These are phyloP conservation scores for Volvox africanus DNA, from an alignment of 139 green algal genomes.

Conservation along the genomic window DNA sequence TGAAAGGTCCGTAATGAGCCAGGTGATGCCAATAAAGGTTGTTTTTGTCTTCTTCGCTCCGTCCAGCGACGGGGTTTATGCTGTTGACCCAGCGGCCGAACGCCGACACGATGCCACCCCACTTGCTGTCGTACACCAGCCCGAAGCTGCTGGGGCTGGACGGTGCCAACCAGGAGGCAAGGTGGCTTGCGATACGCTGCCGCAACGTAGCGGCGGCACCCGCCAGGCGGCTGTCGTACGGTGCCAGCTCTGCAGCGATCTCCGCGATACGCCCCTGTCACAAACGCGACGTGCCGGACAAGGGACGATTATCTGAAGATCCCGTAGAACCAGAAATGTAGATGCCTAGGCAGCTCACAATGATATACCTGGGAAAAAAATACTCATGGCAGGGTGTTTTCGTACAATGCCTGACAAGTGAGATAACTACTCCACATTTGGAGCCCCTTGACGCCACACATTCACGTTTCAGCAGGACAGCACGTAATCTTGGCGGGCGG, in stretches of 20 bases:
- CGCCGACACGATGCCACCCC: slow-evolving; percentile 39
- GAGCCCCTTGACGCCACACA: too few relatives aligned
- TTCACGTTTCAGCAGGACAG: too few relatives aligned
- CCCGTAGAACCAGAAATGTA: too few relatives aligned
- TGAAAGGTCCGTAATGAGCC: slow-evolving; percentile 66
- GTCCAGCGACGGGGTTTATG: background rate
- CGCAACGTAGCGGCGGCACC: background rate
- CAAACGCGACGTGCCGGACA: background rate
- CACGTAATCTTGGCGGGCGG: too few relatives aligned
- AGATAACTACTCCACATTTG: too few relatives aligned
- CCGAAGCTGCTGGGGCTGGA: background rate
- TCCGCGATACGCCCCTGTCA: background rate
- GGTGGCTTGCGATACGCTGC: background rate
- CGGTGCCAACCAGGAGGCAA: slow-evolving; percentile 6
- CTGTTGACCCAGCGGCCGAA: background rate
- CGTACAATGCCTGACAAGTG: too few relatives aligned
- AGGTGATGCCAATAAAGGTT: slow-evolving; percentile 67
- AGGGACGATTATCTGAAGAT: too few relatives aligned
- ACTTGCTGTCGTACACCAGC: slow-evolving; percentile 48
- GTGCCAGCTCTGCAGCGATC: slow-evolving; percentile 11
- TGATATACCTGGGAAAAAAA: too few relatives aligned
- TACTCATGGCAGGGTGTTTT: too few relatives aligned
- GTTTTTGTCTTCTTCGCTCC: slow-evolving; percentile 47
- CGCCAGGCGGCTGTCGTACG: background rate
- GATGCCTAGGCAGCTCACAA: too few relatives aligned